Evolutionary conservation across 2,329 filamentous ascomycete species (phyloP), one percentile per base, ranked within the genome.

Genomic region (Trichophyton equinum): DNA sequence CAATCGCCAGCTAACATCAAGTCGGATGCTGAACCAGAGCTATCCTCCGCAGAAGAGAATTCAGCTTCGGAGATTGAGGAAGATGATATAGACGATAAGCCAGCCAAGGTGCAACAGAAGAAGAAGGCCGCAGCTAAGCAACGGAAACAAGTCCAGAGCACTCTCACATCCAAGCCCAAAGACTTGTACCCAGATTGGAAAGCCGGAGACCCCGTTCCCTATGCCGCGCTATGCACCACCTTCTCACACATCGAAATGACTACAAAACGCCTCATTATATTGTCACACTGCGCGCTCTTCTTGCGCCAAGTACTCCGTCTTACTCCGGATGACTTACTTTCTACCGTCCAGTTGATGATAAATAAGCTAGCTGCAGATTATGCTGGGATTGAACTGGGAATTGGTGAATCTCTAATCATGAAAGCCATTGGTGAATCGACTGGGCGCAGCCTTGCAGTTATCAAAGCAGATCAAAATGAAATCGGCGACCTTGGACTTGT

Each of bases 311-410:
- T 99, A n/a, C 81, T 97, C 67, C 84, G 92, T 18, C 79, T 99
- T 40, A 96, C 91, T 0, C 94, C 94, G 0, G 80, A 85, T 15
- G 94, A 99, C 71, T 80, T 99, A 20, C 81, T 96, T 1, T 85
- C 91, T 0, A 96, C 90, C 0, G 86, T 97, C 25, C 80, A 96
- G 64, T 83, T 99, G 33, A 97, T 99, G 94, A 89, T 96, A 73
- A 96, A 96, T 76, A 97, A 97, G 73, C 83, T 99, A 27, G 94
- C 94, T 1, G 92, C 94, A 2, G 94, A 99, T 70, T 99, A 96
- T 72, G 87, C 91, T 49, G 94, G 94, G 20, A 91, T 99, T 64
- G 94, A 99, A 74, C 81, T 99, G 33, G 94, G 94, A n/a, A 99
- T 99, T 67, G 94, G 94, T 61, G 94, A 99, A 75, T 97, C 92